These are phyloP conservation scores for Trypanosomatidae sp. DNA, from an alignment of 208 protist species.

Conservation along the genomic window DNA sequence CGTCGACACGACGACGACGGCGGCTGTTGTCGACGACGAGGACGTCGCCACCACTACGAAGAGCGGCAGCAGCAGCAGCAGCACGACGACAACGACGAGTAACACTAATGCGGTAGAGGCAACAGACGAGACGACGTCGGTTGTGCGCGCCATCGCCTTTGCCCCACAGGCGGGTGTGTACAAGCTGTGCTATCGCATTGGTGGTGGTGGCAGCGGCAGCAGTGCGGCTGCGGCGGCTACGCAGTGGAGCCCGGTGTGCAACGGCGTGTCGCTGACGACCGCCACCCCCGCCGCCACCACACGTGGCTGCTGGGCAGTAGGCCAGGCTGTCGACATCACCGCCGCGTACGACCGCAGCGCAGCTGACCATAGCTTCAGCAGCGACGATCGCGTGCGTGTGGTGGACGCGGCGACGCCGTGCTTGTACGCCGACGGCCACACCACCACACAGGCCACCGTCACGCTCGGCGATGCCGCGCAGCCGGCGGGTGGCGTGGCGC, in stretches of 20 bases:
- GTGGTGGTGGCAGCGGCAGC: constrained; percentile 4
- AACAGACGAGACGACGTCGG: neutral
- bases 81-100: no score
- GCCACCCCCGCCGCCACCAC: constrained; percentile 25
- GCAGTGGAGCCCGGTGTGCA: constrained; percentile 81
- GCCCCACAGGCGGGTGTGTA: constrained; percentile 26
- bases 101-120: no score
- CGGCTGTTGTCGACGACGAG: neutral
- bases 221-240: constrained; percentile 8
- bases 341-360: constrained; percentile 12
- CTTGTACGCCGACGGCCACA: constrained; percentile 12
- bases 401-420: constrained; percentile 30
- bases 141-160: constrained; percentile 32
- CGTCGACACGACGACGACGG: constrained; percentile 1
- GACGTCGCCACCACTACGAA: no score
- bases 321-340: constrained; percentile 30
- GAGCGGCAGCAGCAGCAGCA: no score
- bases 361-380: constrained; percentile 15
- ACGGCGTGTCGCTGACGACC: constrained; percentile 11
- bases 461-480: constrained; percentile 32
- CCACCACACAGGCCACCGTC: constrained; percentile 17
- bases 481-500: constrained; percentile 11
- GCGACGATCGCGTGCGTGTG: constrained; percentile 30
- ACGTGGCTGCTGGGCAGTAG: constrained; percentile 44
- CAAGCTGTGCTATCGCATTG: constrained; percentile 83